phyloP scores from a whole-genome alignment of 2,329 filamentous ascomycete genomes.

The Alternaria angustiovoidea region DNA sequence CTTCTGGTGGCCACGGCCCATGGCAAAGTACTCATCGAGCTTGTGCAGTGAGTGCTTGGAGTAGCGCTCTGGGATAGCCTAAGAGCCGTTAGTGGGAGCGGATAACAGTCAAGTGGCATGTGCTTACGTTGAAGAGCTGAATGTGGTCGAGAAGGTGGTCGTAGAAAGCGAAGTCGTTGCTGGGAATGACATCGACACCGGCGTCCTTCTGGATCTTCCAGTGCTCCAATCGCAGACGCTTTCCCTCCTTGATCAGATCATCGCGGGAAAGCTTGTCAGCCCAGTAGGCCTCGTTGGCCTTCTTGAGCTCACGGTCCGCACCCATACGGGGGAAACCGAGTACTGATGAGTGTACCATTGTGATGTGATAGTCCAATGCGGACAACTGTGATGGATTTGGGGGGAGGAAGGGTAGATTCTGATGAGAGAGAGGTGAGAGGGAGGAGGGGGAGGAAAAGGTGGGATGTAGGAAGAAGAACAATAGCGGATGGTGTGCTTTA shows the following conservation, averaged over 20 bases:
- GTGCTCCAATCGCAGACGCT: constrained; percentile 94
- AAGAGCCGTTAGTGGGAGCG: constrained; percentile 26
- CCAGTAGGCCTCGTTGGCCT: constrained; percentile 99
- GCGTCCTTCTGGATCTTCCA: constrained; percentile 99
- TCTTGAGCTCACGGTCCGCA: constrained; percentile 98
- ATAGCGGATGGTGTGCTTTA: constrained; percentile 49
- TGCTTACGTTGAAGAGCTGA: constrained; percentile 90
- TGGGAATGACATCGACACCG: constrained; percentile 96
- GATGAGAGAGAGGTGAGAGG: constrained; percentile 7
- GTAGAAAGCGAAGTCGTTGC: constrained; percentile 99
- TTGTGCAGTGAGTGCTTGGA: constrained; percentile 85
- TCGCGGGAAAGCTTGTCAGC: constrained; percentile 90
- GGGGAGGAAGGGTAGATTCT: constrained; percentile 16
- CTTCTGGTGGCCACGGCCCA: constrained; percentile 99
- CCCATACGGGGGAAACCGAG: constrained; percentile 99
- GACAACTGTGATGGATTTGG: constrained; percentile 14
- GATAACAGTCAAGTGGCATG: background rate
- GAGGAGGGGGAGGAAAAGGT: constrained; percentile 8
- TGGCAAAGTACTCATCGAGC: constrained; percentile 98
- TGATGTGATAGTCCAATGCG: constrained; percentile 30
- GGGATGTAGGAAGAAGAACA: constrained; percentile 8
- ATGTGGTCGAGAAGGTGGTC: constrained; percentile 98
- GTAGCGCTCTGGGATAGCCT: constrained; percentile 94
- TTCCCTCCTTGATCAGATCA: constrained; percentile 91
- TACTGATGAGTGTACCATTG: constrained; percentile 70